phyloP scores from a whole-genome alignment of 1,284 basidiomycete genomes.

The Rhodotorula sp. region DNA sequence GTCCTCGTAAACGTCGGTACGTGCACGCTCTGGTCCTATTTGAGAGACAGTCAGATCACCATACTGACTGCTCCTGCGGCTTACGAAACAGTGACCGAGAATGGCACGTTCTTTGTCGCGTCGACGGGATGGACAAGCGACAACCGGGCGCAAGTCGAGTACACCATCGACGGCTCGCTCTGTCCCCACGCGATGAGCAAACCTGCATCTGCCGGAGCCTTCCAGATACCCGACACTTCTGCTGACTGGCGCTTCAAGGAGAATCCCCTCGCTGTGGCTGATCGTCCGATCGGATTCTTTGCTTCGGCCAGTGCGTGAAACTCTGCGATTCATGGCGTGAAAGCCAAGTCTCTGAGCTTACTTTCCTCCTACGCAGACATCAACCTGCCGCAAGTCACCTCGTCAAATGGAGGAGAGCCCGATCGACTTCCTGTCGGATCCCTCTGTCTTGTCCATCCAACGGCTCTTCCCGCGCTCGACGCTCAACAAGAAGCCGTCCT shows the following conservation, averaged over 20 bases:
- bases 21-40: neutral
- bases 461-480: neutral
- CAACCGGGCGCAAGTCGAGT: neutral
- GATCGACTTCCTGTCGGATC: conserved; percentile 14
- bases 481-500: conserved; percentile 4
- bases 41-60: too few species aligned
- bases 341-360: too few species aligned
- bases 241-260: conserved; percentile 23
- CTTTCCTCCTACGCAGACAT: neutral
- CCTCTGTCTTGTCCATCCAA: conserved; percentile 17
- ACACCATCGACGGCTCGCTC: neutral
- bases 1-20: conserved; percentile 3
- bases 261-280: neutral
- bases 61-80: too few species aligned
- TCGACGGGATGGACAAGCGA: neutral
- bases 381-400: conserved; percentile 5
- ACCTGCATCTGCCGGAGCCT: neutral
- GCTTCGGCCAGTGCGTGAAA: conserved; percentile 1
- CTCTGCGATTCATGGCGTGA: too few species aligned
- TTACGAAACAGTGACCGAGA: neutral
- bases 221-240: neutral
- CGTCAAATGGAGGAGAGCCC: neutral
- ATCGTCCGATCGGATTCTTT: conserved; percentile 5
- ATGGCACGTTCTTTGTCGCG: neutral
- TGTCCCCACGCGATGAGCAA: conserved; percentile 21